Evolutionary conservation across 2,329 filamentous ascomycete species (phyloP).

Genomic region (Rutstroemia sp.): DNA sequence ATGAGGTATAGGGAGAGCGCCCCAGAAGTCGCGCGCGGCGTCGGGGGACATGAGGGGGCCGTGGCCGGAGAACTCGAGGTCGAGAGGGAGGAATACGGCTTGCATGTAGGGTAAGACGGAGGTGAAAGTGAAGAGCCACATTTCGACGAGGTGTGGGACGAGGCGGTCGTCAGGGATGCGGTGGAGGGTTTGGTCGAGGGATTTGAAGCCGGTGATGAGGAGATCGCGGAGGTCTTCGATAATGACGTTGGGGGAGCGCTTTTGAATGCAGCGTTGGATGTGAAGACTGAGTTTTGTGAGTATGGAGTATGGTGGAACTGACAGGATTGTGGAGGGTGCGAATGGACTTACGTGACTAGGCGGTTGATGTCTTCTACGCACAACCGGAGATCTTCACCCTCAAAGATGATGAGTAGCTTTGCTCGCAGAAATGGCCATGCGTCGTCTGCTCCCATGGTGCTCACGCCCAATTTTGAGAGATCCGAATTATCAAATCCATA

Average conservation of each 20-base stretch:
- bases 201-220: slow-evolving; percentile 73
- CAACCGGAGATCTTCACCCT: slow-evolving; percentile 71
- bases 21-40: slow-evolving; percentile 88
- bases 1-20: slow-evolving; percentile 49
- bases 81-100: slow-evolving; percentile 86
- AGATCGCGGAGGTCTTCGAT: slow-evolving; percentile 72
- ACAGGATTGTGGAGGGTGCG: background rate
- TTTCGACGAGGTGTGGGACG: slow-evolving; percentile 83
- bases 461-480: slow-evolving; percentile 53
- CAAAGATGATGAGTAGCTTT: slow-evolving; percentile 69
- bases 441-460: slow-evolving; percentile 67
- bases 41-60: slow-evolving; percentile 71
- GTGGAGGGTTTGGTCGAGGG: slow-evolving; percentile 75
- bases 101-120: slow-evolving; percentile 89
- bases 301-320: too few species aligned
- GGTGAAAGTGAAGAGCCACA: slow-evolving; percentile 92
- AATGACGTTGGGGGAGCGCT: slow-evolving; percentile 61
- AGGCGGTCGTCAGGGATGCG: slow-evolving; percentile 76
- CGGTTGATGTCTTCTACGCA: slow-evolving; percentile 80
- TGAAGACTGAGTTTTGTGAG: slow-evolving; percentile 44
- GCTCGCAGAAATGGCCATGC: slow-evolving; percentile 77
- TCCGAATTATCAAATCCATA: slow-evolving; percentile 47
- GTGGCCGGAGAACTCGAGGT: slow-evolving; percentile 83
- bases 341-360: slow-evolving; percentile 49
- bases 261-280: slow-evolving; percentile 69